phyloP scores from a whole-genome alignment of 148 eudicot species.

The Nyssa sinensis region DNA sequence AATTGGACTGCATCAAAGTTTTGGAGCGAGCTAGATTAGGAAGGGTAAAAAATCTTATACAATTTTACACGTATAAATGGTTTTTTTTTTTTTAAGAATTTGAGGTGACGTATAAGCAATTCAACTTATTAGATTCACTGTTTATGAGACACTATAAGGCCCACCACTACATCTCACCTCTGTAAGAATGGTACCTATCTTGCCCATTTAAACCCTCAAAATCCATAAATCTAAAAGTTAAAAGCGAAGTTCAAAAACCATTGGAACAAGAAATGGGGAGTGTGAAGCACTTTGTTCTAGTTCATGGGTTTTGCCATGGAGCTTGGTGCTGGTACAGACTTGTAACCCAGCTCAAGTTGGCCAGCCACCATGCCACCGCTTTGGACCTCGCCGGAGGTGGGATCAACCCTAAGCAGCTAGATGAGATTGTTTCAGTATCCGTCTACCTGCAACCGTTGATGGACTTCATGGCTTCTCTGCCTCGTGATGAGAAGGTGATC shows the following conservation, averaged over 20 bases:
- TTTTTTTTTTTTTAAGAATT: too few relatives aligned
- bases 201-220: too few relatives aligned
- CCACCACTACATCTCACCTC: too few relatives aligned
- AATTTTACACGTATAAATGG: too few relatives aligned
- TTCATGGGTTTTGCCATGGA: constrained; percentile 51
- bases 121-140: too few relatives aligned
- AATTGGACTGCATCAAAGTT: too few relatives aligned
- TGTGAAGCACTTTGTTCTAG: constrained; percentile 39
- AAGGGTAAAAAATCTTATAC: too few relatives aligned
- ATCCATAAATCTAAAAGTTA: too few relatives aligned
- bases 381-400: constrained; percentile 43
- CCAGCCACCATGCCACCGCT: constrained; percentile 40
- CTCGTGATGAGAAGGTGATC: constrained; percentile 27
- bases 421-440: constrained; percentile 26
- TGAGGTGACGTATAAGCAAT: too few relatives aligned
- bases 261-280: not conserved
- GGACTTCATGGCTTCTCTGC: constrained; percentile 33
- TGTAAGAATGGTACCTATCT: too few relatives aligned
- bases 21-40: too few relatives aligned
- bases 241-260: not conserved
- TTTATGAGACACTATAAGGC: too few relatives aligned
- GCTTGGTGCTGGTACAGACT: constrained; percentile 68
- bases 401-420: constrained; percentile 22
- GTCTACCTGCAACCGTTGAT: constrained; percentile 41
- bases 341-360: constrained; percentile 21